Evolutionary conservation across 2,329 filamentous ascomycete species (phyloP), one percentile per base, ranked within the genome.

Genomic region (Microcyclosporella mali): DNA sequence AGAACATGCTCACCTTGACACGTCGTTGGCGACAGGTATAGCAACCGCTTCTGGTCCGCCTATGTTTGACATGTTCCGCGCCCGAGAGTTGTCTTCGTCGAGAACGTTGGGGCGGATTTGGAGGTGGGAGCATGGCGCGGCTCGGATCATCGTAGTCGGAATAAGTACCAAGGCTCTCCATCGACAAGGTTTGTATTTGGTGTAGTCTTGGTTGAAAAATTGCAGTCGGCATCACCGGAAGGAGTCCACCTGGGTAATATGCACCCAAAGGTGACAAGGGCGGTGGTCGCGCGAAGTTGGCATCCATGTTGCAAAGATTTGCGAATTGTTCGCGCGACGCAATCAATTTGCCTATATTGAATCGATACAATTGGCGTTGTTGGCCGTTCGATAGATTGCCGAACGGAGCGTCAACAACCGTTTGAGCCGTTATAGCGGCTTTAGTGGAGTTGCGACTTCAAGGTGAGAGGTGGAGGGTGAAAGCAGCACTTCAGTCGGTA

Each of bases 41-140:
- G 68, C 92, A 98, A 19, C 92, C 92, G 51, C 88, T 95, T 56
- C 92, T 78, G 33, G 92, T 97, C 55, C 92, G 81, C 49, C 89
- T 84, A 64, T 97, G 90, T 66, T 97, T 97, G 54, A 94, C 84
- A 59, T 85, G 82, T 49, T 94, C 85, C n/a, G 55, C 47, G 11
- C 60, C 56, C 28, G 47, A 48, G 9, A 51, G 43, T 32, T 55
- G 55, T 41, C 59, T 50, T 45, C 58, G 49, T 40, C 59, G 51
- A 30, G 57, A 54, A 29, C 57, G 53, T 37, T 43, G 43, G 12
- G 18, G 33, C 43, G 52, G 29, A 49, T 36, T 48, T 18, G 47
- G 54, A 35, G 55, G 52, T 30, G 59, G 52, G 4, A 55, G 46
- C 43, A 57, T 52, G 11, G 47, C 33, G 25, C 48, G 52, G 40